Evolutionary conservation across 345 rosid species (phyloP), one percentile per base, ranked within the genome.

Genomic region (Brassica cretica): DNA sequence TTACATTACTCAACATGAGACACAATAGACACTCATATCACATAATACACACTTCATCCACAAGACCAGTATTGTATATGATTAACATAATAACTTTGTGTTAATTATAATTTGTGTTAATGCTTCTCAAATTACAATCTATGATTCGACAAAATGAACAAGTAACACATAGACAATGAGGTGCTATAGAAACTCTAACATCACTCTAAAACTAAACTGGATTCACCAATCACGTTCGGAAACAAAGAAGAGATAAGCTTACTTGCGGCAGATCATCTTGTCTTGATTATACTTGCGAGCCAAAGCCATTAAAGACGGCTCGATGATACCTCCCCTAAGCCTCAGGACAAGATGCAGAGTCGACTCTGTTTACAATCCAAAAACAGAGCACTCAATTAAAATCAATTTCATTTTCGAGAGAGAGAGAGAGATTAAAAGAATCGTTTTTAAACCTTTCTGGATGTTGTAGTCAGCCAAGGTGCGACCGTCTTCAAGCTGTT

Each of bases 241-340:
- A n/a, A 32, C 49, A 55, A 35, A 5, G 5, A 18, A 25, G n/a
- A 2, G 6, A n/a, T n/a, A 61, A 56, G 11, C 87, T 84, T 80
- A 87, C 90, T 87, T 81, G 87, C 87, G 90, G 78, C 90, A 85
- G 4, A 87, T 85, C 84, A 83, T 85, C 80, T 87, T 87, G 78
- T 87, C 83, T 76, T 80, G 83, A 33, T 80, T 80, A 18, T 80
- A 80, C 73, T 80, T 80, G 14, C 83, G 76, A 66, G 90, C 90
- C 84, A 87, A 73, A 16, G 84, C 84, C 87, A 87, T 87, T 83
- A 85, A 75, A 32, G 90, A 85, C 4, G 89, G 88, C 83, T 87
- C 90, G 19, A 87, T 87, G 66, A 87, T 87, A 59, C 90, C 90
- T 78, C 90, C 90, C n/a, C 88, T 87, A 16, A 87, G 85, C 87